A percentile compares a stretch with the other conserved stretches of the same genome.
Evolutionary conservation across 345 rosid species (phyloP).

Genomic region (Fremontodendron californicum): DNA sequence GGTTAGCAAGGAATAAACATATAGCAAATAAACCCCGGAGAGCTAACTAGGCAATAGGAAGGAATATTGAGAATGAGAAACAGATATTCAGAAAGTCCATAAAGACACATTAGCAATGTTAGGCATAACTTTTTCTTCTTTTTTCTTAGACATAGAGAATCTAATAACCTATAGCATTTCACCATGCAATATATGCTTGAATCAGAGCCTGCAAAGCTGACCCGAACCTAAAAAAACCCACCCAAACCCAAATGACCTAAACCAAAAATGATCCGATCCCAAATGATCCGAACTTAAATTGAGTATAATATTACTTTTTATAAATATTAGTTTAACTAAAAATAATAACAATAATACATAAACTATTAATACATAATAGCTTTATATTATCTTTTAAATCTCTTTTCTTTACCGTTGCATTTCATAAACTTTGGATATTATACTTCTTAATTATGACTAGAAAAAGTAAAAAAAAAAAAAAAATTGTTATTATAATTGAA

Average conservation of each 20-base stretch:
- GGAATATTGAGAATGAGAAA: neutral
- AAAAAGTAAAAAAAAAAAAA: neutral
- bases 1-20: conserved; percentile 46
- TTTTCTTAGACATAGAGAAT: neutral
- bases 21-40: conserved; percentile 21
- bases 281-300: neutral
- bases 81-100: neutral
- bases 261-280: neutral
- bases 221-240: neutral
- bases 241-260: neutral
- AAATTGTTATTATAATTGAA: neutral
- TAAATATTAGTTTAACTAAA: neutral
- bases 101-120: neutral
- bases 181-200: neutral
- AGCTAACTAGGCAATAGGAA: neutral
- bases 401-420: neutral
- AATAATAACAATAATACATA: neutral
- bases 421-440: neutral
- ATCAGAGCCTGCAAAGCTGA: neutral
- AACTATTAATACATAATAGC: neutral
- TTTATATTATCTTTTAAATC: neutral
- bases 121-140: neutral
- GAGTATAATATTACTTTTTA: neutral
- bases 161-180: neutral
- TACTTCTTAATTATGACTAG: neutral